These are phyloP conservation scores for Mucor saturninus DNA, from an alignment of 371 early-diverging fungal species.

Conservation along the genomic window DNA sequence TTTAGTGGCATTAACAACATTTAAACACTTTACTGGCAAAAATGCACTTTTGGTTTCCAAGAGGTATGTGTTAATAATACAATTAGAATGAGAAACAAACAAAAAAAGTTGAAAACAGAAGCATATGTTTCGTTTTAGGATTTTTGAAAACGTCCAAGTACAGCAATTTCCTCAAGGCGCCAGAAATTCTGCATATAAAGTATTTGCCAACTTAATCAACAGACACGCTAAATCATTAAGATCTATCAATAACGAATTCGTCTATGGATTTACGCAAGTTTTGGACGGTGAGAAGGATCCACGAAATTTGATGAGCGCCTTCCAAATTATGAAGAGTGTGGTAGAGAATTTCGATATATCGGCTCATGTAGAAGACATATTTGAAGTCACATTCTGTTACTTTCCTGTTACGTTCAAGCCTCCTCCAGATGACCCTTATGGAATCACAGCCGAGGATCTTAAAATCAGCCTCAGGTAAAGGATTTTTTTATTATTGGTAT, in stretches of 20 bases:
- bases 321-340: constrained; percentile 72
- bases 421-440: constrained; percentile 91
- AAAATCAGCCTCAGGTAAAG: constrained; percentile 63
- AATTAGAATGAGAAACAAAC: neutral
- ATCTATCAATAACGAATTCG: constrained; percentile 69
- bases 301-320: constrained; percentile 87
- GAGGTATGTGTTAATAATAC: constrained; percentile 40
- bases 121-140: neutral
- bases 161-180: constrained; percentile 68
- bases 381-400: constrained; percentile 96
- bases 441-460: constrained; percentile 90
- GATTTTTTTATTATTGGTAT: neutral
- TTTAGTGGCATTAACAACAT: constrained; percentile 61
- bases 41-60: constrained; percentile 63
- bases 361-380: constrained; percentile 84
- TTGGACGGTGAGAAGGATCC: constrained; percentile 99
- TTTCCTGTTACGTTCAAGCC: constrained; percentile 98
- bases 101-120: too few relatives aligned
- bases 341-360: constrained; percentile 76
- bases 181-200: constrained; percentile 47
- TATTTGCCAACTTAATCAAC: constrained; percentile 51
- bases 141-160: constrained; percentile 58
- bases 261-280: constrained; percentile 82
- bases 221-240: constrained; percentile 42
- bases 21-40: constrained; percentile 60